phyloP scores from a whole-genome alignment of 371 early-diverging fungal species.

The Enterospora canceri region DNA sequence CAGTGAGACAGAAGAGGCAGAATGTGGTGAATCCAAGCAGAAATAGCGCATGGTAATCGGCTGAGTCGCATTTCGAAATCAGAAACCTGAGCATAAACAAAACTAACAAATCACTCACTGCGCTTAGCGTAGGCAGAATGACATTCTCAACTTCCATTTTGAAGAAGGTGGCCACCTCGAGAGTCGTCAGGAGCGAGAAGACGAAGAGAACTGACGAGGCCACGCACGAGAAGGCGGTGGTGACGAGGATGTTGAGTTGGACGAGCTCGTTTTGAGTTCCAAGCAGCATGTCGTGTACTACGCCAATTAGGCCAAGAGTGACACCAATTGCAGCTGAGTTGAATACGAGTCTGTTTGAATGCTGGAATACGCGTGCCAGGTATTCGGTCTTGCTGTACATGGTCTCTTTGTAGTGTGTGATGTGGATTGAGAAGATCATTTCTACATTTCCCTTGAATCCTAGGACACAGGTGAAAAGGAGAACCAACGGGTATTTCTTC shows the following conservation, averaged over 20 bases:
- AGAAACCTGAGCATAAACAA: constrained; percentile 38
- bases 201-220: constrained; percentile 44
- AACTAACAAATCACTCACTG: constrained; percentile 45
- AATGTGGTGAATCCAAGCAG: not conserved
- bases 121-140: constrained; percentile 48
- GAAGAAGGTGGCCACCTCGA: constrained; percentile 23
- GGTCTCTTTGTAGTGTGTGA: constrained; percentile 28
- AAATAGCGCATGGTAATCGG: not conserved
- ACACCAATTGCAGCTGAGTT: constrained; percentile 47
- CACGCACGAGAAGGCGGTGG: constrained; percentile 41
- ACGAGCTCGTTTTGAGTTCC: constrained; percentile 4
- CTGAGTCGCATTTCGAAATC: constrained; percentile 9
- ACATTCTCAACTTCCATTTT: constrained; percentile 52
- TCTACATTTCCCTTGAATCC: constrained; percentile 57
- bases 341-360: constrained; percentile 41
- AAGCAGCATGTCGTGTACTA: constrained; percentile 19
- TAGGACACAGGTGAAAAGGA: constrained; percentile 54
- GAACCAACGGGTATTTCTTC: constrained; percentile 41
- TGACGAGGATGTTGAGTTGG: constrained; percentile 7
- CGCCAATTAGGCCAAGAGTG: constrained; percentile 42
- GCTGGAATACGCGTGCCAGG: constrained; percentile 46
- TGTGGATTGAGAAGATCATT: constrained; percentile 49
- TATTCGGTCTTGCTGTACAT: constrained; percentile 8
- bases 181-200: constrained; percentile 34
- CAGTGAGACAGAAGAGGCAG: not conserved